A percentile compares a stretch with the other conserved stretches of the same genome.
phyloP scores from a whole-genome alignment of 176 grass and related monocot genomes.

The Aegilops speltoides region DNA sequence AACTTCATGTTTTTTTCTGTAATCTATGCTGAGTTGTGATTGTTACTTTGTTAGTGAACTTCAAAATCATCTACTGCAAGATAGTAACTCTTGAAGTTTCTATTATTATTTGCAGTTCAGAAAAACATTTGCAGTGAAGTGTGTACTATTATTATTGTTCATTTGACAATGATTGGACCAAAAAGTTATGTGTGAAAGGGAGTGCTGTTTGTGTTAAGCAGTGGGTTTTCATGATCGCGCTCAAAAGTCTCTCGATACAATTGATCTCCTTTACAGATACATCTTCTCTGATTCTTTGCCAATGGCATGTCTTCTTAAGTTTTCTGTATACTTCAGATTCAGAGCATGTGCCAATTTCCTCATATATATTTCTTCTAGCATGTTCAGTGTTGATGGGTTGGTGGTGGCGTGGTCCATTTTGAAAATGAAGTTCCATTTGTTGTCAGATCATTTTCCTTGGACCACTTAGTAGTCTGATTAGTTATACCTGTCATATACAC shows the following conservation, averaged over 20 bases:
- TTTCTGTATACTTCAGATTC: neutral
- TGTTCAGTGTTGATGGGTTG: constrained; percentile 42
- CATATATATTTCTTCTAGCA: neutral
- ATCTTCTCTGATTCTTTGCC: constrained; percentile 31
- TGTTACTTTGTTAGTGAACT: neutral
- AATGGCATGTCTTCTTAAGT: constrained; percentile 35
- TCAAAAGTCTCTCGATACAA: constrained; percentile 30
- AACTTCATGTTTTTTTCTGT: neutral
- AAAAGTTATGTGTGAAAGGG: constrained; percentile 37
- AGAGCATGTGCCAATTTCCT: constrained; percentile 30
- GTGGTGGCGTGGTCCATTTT: constrained; percentile 36
- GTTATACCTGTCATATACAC: constrained; percentile 28
- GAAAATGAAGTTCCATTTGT: constrained; percentile 22
- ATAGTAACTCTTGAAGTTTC: neutral
- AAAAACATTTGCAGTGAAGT: constrained; percentile 7
- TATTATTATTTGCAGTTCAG: too few relatives aligned
- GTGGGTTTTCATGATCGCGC: constrained; percentile 41
- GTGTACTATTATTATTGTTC: neutral
- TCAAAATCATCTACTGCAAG: neutral
- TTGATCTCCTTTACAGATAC: constrained; percentile 45
- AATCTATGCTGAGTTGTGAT: neutral
- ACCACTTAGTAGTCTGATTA: constrained; percentile 42
- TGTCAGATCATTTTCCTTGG: constrained; percentile 43
- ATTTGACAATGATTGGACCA: constrained; percentile 33
- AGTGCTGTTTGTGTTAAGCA: constrained; percentile 31